Conservation (phyloP, 345 rosid genomes). For the Syzygium aqueum region DNA sequence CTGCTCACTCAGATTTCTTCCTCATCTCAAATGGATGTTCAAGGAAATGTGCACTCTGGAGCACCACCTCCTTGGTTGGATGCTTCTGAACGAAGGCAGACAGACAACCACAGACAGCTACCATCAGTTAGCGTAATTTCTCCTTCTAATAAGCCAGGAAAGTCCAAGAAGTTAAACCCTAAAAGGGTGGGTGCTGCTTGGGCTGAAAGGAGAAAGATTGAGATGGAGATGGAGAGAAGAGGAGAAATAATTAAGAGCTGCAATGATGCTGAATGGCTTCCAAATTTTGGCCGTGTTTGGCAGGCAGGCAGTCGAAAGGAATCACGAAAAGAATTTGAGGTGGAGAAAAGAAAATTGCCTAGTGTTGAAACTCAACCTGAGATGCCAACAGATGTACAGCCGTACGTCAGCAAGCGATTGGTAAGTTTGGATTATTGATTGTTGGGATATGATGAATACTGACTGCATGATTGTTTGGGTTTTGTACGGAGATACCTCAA, state of each 20-base stretch:
- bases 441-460: not conserved
- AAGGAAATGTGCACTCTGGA: constrained; percentile 73
- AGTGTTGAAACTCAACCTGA: constrained; percentile 34
- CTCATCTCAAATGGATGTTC: constrained; percentile 15
- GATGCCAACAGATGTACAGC: constrained; percentile 41
- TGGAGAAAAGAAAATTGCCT: constrained; percentile 46
- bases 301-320: constrained; percentile 85
- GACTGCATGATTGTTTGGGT: not conserved
- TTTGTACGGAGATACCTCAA: not conserved
- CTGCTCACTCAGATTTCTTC: constrained; percentile 25
- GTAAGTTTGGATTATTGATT: constrained; percentile 20
- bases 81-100: constrained; percentile 28
- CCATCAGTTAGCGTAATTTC: constrained; percentile 11
- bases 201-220: constrained; percentile 89
- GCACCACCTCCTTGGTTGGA: constrained; percentile 86
- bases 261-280: constrained; percentile 70
- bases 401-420: constrained; percentile 71
- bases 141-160: constrained; percentile 27
- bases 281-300: constrained; percentile 97
- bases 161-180: constrained; percentile 59
- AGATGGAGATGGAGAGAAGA: constrained; percentile 78
- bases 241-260: constrained; percentile 44
- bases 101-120: constrained; percentile 17
- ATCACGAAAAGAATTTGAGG: constrained; percentile 83
- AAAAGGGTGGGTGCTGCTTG: constrained; percentile 93